These are phyloP conservation scores for Peterozyma xylosa DNA, from an alignment of 805 yeast genomes.

Conservation along the genomic window DNA sequence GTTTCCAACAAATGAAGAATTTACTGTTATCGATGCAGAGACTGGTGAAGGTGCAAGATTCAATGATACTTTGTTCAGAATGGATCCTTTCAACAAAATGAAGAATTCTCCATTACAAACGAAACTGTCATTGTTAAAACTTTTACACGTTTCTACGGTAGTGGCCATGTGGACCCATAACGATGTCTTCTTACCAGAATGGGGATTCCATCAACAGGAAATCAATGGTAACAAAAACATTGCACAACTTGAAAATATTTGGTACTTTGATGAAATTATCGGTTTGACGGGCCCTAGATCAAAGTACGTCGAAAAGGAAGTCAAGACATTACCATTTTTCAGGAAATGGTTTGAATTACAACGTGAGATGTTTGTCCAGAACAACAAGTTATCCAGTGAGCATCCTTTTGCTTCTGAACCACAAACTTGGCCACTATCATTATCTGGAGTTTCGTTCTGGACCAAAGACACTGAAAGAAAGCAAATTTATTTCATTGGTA, in stretches of 20 bases:
- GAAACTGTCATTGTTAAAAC: constrained; percentile 57
- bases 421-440: constrained; percentile 80
- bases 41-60: constrained; percentile 44
- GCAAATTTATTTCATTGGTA: constrained; percentile 90
- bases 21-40: constrained; percentile 65
- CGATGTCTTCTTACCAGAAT: constrained; percentile 80
- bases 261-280: constrained; percentile 70
- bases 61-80: constrained; percentile 72
- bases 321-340: constrained; percentile 63
- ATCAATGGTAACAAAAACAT: constrained; percentile 90
- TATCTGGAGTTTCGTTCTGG: constrained; percentile 96
- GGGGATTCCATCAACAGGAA: constrained; percentile 92
- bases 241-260: constrained; percentile 56
- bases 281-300: constrained; percentile 59
- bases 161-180: constrained; percentile 94
- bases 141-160: constrained; percentile 77
- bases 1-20: constrained; percentile 89
- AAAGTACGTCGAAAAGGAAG: constrained; percentile 54
- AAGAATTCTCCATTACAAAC: constrained; percentile 52
- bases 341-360: constrained; percentile 89
- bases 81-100: constrained; percentile 53
- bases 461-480: constrained; percentile 54
- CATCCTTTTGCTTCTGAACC: constrained; percentile 97
- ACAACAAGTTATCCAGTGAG: constrained; percentile 76
- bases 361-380: constrained; percentile 81